Conservation (phyloP, 345 rosid genomes). For the Balakata baccata region DNA sequence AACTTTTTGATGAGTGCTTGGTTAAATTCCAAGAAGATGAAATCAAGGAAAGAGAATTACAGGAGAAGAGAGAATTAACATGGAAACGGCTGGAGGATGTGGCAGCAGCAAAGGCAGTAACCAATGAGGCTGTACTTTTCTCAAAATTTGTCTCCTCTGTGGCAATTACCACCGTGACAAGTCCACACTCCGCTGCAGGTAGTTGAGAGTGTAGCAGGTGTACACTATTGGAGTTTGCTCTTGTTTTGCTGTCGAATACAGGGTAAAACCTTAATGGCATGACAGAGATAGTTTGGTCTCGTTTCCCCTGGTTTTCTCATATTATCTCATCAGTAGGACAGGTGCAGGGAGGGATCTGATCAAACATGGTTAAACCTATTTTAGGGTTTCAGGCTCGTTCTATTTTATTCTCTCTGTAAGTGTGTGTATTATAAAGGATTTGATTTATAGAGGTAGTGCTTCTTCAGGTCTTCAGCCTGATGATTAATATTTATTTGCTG, state of each 20-base stretch:
- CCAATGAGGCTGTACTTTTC: conserved; percentile 54
- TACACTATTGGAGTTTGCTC: conserved; percentile 7
- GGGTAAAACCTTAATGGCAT: conserved; percentile 13
- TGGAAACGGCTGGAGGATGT: conserved; percentile 71
- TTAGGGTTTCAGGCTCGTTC: conserved; percentile 13
- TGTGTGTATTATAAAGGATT: conserved; percentile 42
- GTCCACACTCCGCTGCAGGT: conserved; percentile 36
- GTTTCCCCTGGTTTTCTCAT: conserved; percentile 6
- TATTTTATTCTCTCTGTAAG: conserved; percentile 16
- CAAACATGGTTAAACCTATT: conserved; percentile 15
- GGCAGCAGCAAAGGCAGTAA: conserved; percentile 53
- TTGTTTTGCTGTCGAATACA: neutral
- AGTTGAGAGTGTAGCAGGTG: conserved; percentile 30
- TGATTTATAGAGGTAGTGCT: conserved; percentile 31
- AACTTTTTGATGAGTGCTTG: conserved; percentile 65
- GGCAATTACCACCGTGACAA: conserved; percentile 39
- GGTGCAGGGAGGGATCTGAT: conserved; percentile 14
- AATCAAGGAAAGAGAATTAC: conserved; percentile 38
- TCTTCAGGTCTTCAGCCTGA: conserved; percentile 21
- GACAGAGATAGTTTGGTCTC: conserved; percentile 16
- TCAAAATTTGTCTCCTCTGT: conserved; percentile 47
- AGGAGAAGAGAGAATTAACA: conserved; percentile 46
- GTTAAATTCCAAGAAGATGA: conserved; percentile 55
- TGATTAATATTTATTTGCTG: conserved; percentile 27
- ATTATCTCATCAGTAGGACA: conserved; percentile 3